Evolutionary conservation across 495 filamentous ascomycete species (phyloP), one percentile per base, ranked within the genome.

Genomic region (Aspergillus nanangensis): DNA sequence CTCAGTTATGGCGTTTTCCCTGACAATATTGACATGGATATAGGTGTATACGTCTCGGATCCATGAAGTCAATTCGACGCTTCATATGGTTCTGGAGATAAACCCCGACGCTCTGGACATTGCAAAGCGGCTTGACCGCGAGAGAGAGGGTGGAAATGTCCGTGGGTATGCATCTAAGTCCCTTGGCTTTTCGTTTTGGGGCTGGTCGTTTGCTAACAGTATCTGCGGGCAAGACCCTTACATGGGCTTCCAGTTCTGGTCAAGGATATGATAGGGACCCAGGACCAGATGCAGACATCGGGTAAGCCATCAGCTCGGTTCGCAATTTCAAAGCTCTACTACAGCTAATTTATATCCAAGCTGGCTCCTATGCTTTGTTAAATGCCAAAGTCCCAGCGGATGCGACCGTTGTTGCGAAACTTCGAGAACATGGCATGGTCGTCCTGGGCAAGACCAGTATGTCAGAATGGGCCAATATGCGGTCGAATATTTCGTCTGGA

Each of bases 171-270:
- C 52, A 23, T 14, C 5, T 32, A 22, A 2, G 5, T n/a, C n/a
- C n/a, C n/a, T n/a, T n/a, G n/a, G n/a, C n/a, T 14, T 18, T 15
- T 13, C 18, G 2, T 35, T 17, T 17, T 23, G 18, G 23, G 15
- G 27, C 15, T 11, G 5, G 15, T 1, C n/a, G 8, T 4, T 41
- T 38, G 11, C 21, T 39, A 10, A 4, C 17, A 21, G 3, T 23
- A 14, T 32, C 14, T 22, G 7, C 25, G 11, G 25, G 7, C 11
- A 29, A 72, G 74, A 9, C 75, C 76, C 4, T 66, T 86, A 3
- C 81, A 88, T 62, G 84, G 84, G 11, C 73, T 88, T 25, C 83
- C 84, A 1, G 76, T 87, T 34, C 53, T 87, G 10, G 74, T 87
- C 58, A 87, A 88, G 62, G 76, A 83, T 55, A 84, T 80, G 54